A percentile compares a stretch with the other conserved stretches of the same genome.
phyloP scores from a whole-genome alignment of 176 grass and related monocot species.

The Poa annua region DNA sequence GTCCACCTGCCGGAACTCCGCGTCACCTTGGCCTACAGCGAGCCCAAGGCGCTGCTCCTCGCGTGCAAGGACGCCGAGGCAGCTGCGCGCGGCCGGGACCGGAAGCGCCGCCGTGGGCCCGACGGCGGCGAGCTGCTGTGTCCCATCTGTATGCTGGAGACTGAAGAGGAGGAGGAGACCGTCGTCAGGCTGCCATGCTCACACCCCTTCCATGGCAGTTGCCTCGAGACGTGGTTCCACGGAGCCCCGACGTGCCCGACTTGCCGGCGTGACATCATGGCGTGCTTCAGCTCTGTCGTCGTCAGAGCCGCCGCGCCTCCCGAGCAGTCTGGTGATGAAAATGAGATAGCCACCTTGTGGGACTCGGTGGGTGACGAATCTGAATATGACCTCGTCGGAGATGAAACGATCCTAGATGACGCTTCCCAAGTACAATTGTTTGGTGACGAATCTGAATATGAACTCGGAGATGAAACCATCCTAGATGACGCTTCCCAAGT shows the following conservation, averaged over 20 bases:
- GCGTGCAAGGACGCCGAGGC: not conserved
- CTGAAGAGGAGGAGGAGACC: not conserved
- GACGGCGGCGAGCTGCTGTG: not conserved
- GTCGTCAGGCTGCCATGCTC: not conserved
- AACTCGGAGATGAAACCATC: too few relatives aligned
- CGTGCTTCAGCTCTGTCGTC: not conserved
- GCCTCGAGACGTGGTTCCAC: not conserved
- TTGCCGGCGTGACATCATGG: not conserved
- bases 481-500: too few relatives aligned
- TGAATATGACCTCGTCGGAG: not conserved
- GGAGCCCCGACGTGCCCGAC: not conserved
- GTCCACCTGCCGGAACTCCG: not conserved
- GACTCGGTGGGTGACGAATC: too few relatives aligned
- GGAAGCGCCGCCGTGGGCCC: not conserved
- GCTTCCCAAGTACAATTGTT: too few relatives aligned
- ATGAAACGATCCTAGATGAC: not conserved
- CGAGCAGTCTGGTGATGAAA: not conserved
- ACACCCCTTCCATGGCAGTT: not conserved
- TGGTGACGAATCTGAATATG: too few relatives aligned
- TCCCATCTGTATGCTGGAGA: not conserved
- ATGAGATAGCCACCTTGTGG: too few relatives aligned
- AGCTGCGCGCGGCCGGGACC: not conserved
- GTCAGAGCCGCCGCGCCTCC: not conserved
- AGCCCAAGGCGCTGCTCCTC: slow-evolving; percentile 1
- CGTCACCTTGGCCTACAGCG: not conserved